Base-by-base conservation (phyloP, 495 filamentous ascomycete genomes). In the Usnea hakonensis region DNA sequence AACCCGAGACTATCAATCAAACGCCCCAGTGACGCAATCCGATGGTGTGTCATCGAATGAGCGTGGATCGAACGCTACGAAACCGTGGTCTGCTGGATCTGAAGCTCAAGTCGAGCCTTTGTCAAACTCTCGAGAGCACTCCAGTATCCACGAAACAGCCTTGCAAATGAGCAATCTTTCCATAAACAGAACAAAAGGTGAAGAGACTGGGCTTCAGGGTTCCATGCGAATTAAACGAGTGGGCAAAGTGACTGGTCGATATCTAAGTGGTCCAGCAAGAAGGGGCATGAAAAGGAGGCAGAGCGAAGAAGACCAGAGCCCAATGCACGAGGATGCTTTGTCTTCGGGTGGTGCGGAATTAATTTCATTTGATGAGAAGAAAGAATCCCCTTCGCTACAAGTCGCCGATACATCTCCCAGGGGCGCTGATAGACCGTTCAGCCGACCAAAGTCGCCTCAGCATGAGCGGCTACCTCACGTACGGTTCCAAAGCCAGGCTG, bases 221-320 rank as follows among this genome's bases (percentile, higher is more conserved):
- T 88, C 88, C 21, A 76, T 89, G 73, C 83, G 88, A 1, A 74
- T 88, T n/a, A 90, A 89, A 72, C 78, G 87, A 64, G 80, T 90
- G 35, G 85, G 83, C 19, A 87, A 88, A 65, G 74, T 86, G 8
- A 83, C 86, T 11, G 89, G 89, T 1, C 83, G 80, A 61, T 91
- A 90, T 66, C 75, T 91, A 28, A 90, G 85, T 61, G 87, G 87
- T 1, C 88, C 89, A 11, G 88, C 87, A 26, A 82, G 89, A 61
- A 77, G 89, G 64, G 88, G 87, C 17, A 81, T 87, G 21, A 68
- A 81, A 62, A 78, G 87, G 61, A 80, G 87, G 56, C 86, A 89
- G 70, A 90, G 87, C 63, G 88, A 91, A 44, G 89, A 91, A 48
- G 85, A 87, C 53, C 79, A 77, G 40, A 75, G 78, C 50, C 66